These are phyloP conservation scores for Neophaeococcomyces aloes DNA, from an alignment of 2,329 filamentous ascomycete genomes.

Conservation along the genomic window DNA sequence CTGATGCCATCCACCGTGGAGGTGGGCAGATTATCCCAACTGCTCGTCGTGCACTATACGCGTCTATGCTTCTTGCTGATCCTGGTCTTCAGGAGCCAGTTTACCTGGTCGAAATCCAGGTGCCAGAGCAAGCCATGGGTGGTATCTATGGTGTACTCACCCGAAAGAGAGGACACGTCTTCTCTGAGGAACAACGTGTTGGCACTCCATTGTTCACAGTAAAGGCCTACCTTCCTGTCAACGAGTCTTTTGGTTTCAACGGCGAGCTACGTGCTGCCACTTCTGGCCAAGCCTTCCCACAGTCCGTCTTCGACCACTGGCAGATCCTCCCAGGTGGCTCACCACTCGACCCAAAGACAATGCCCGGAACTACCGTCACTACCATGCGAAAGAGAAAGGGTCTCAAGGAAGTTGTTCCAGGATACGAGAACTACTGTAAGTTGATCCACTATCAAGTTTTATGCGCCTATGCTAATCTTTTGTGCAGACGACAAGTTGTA, in stretches of 20 bases:
- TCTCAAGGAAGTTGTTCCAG: constrained; percentile 91
- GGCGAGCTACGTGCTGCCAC: constrained; percentile 88
- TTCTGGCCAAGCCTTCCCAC: constrained; percentile 96
- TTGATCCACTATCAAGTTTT: constrained; percentile 25
- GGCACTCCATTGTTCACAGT: constrained; percentile 99
- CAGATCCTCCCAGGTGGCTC: constrained; percentile 90
- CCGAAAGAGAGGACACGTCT: constrained; percentile 96
- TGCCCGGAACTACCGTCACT: constrained; percentile 72
- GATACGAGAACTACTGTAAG: constrained; percentile 78
- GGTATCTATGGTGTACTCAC: constrained; percentile 99
- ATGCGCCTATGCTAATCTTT: constrained; percentile 31
- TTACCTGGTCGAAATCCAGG: constrained; percentile 98
- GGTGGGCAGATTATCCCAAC: constrained; percentile 98
- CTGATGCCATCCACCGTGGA: constrained; percentile 99
- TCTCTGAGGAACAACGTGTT: constrained; percentile 93
- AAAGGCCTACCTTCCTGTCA: constrained; percentile 93
- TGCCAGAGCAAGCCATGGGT: constrained; percentile 97
- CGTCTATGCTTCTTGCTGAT: constrained; percentile 78
- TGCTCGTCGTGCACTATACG: constrained; percentile 93
- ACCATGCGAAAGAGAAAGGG: constrained; percentile 99
- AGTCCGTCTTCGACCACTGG: constrained; percentile 99
- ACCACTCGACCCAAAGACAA: constrained; percentile 69
- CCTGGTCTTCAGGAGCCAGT: constrained; percentile 91
- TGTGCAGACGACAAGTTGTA: constrained; percentile 92
- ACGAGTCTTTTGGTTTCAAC: constrained; percentile 99